phyloP scores from a whole-genome alignment of 2,329 filamentous ascomycete genomes.

The Lecanicillium sp. region DNA sequence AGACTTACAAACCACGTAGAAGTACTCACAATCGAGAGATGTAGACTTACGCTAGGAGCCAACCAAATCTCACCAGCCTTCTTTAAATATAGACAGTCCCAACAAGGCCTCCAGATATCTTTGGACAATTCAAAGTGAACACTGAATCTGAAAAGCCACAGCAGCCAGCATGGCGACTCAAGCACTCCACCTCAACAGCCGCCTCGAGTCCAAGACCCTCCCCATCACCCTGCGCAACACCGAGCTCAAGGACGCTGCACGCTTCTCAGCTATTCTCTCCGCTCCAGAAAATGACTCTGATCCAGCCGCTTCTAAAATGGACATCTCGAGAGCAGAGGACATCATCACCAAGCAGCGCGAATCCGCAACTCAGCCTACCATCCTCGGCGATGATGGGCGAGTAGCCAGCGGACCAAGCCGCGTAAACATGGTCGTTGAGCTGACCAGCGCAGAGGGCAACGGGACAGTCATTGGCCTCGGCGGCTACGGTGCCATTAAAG shows the following conservation, averaged over 20 bases:
- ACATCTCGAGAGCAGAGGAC: conserved; percentile 9
- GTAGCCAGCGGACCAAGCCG: conserved; percentile 15
- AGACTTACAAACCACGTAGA: too few relatives aligned
- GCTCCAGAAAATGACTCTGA: conserved; percentile 12
- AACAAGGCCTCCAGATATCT: too few relatives aligned
- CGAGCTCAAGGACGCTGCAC: conserved; percentile 12
- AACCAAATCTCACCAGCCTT: too few relatives aligned
- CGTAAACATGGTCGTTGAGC: conserved; percentile 17
- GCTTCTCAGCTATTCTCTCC: conserved; percentile 17
- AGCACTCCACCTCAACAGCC: conserved; percentile 15
- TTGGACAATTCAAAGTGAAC: too few relatives aligned
- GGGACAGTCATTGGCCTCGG: conserved; percentile 17
- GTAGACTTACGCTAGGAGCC: too few relatives aligned
- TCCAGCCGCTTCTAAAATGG: conserved; percentile 11
- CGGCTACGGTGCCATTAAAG: conserved; percentile 20
- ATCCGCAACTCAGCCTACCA: conserved; percentile 17
- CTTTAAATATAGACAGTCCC: too few relatives aligned
- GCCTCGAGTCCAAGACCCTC: conserved; percentile 14
- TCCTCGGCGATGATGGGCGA: conserved; percentile 7
- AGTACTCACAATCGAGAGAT: too few relatives aligned
- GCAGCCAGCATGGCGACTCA: conserved; percentile 6
- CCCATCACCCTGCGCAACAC: conserved; percentile 19
- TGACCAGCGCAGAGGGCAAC: conserved; percentile 3
- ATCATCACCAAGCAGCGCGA: conserved; percentile 15
- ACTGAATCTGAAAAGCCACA: background rate